Conservation (phyloP, 768 basidiomycete species). For the Suillus discolor region DNA sequence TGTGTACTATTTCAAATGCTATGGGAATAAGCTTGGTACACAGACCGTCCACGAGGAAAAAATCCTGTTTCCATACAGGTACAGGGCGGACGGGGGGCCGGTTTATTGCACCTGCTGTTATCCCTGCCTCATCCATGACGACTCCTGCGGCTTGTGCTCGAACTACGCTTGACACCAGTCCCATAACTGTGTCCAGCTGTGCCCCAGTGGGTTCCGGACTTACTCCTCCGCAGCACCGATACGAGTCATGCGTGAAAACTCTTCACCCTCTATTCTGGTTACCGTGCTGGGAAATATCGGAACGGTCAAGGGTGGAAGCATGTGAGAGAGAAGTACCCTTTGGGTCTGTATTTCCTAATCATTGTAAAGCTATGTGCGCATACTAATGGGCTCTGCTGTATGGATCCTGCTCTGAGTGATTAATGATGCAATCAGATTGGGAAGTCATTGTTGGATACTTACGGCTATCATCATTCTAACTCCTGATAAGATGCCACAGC, state of each 20-base stretch:
- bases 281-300: constrained; percentile 10
- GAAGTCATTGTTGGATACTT: constrained; percentile 19
- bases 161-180: not conserved
- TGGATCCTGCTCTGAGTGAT: not conserved
- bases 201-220: constrained; percentile 11
- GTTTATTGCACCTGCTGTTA: constrained; percentile 10
- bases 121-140: not conserved
- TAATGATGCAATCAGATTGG: constrained; percentile 6
- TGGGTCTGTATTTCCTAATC: not conserved
- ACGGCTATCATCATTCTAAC: constrained; percentile 16
- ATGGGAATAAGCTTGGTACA: constrained; percentile 2
- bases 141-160: not conserved
- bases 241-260: constrained; percentile 7
- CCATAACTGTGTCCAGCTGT: not conserved
- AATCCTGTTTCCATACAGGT: constrained; percentile 8
- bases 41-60: constrained; percentile 1
- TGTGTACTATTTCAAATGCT: constrained; percentile 14
- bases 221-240: constrained; percentile 5
- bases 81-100: constrained; percentile 15
- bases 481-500: constrained; percentile 7
- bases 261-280: constrained; percentile 1
- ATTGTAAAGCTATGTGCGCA: not conserved
- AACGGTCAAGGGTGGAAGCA: constrained; percentile 2
- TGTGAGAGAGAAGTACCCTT: constrained; percentile 9
- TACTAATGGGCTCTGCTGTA: constrained; percentile 1